Evolutionary conservation across 805 yeast species (phyloP), one percentile per base, ranked within the genome.

Genomic region (Candida piceae): DNA sequence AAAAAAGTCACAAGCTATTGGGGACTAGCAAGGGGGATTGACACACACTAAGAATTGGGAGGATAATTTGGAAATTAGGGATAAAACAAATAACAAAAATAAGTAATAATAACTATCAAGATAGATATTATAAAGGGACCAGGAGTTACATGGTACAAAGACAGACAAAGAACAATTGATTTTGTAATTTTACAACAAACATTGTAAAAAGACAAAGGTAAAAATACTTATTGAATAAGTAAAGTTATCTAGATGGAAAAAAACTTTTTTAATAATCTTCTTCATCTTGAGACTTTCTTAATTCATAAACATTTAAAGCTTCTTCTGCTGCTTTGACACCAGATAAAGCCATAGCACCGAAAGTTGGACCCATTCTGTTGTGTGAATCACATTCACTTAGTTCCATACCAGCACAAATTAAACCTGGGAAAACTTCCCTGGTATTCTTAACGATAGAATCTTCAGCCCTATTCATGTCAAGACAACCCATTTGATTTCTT

Each of bases 361-460:
- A 82, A 27, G 88, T 81, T 34, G 90, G 89, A 19, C 89, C 89
- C 88, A 82, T 82, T 63, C 90, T 74, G 71, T 80, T 79, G 48
- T 76, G 73, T 18, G 88, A 88, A 52, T 80, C 85, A 37, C 81
- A 74, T 57, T 82, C 88, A 23, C 85, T 78, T 46, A 80, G 69
- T 62, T 82, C 89, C 90, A 82, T 82, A 50, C 90, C 89, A 34
- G 83, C 80, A 42, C 77, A 79, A 40, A 69, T 57, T 41, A 78
- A 66, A 21, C 84, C 84, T 13, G 82, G 81, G 36, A 69, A 71
- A 31, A 78, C 72, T 56, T 78, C 84, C 54, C 81, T 68, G 28
- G 88, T 74, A 39, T 73, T 69, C 62, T 77, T 78, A 40, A 82
- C 89, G 49, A 82, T 80, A 15, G 76, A 78, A 49, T 80, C 88